phyloP scores from a whole-genome alignment of 1,284 basidiomycete genomes.

The Rhodotorula sp. region DNA sequence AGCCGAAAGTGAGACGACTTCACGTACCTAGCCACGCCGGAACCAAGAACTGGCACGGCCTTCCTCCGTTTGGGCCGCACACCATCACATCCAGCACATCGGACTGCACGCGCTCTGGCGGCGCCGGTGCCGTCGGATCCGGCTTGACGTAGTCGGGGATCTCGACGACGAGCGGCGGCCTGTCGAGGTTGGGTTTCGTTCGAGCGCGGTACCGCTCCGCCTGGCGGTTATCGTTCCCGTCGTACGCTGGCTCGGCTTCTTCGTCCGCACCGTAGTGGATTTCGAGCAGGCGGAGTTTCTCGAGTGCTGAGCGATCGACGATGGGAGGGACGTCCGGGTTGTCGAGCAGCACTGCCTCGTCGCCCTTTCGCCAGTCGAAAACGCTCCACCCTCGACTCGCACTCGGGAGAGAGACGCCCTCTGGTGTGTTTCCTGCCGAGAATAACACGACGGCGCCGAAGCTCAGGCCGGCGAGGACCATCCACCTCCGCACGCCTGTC shows the following conservation, averaged over 20 bases:
- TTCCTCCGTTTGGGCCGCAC: constrained; percentile 21
- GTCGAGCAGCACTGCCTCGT: neutral
- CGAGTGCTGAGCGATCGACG: constrained; percentile 34
- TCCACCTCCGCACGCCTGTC: neutral
- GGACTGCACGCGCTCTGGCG: constrained; percentile 16
- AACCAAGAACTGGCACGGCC: constrained; percentile 39
- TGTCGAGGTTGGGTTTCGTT: constrained; percentile 5
- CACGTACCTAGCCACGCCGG: constrained; percentile 42
- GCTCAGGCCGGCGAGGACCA: constrained; percentile 8
- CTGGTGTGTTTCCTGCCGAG: neutral
- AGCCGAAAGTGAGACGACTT: neutral
- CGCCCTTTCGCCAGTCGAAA: neutral
- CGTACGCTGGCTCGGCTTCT: constrained; percentile 3
- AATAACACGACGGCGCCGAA: neutral
- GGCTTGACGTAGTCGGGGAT: constrained; percentile 27
- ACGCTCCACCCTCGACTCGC: neutral
- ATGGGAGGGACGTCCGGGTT: constrained; percentile 10
- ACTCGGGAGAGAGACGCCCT: too few relatives aligned
- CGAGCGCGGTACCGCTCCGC: neutral
- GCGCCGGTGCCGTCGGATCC: constrained; percentile 3
- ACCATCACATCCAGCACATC: constrained; percentile 24
- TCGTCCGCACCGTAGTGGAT: constrained; percentile 39
- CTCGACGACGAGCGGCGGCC: constrained; percentile 27
- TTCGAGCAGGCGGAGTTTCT: constrained; percentile 41
- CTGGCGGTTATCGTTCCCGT: neutral